phyloP scores from a whole-genome alignment of 1,284 basidiomycete species.

The Lignosus rhinocerotis region DNA sequence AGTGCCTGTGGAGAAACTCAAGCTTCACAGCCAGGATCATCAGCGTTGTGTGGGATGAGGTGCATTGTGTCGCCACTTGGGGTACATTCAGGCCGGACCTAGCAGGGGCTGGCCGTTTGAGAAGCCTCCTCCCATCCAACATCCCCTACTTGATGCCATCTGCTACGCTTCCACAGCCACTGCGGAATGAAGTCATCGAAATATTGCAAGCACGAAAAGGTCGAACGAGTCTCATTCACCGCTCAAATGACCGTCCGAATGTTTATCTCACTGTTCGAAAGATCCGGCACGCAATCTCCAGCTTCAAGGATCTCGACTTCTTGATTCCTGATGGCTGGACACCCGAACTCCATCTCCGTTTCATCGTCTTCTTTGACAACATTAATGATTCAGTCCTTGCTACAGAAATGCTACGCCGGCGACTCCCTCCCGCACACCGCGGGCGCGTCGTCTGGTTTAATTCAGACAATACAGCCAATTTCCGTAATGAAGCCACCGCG shows the following conservation, averaged over 20 bases:
- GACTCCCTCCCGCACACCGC: constrained; percentile 19
- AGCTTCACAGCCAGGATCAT: too few relatives aligned
- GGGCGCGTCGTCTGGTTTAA: constrained; percentile 35
- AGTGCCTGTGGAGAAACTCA: too few relatives aligned
- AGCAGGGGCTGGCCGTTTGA: constrained; percentile 26
- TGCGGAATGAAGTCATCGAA: constrained; percentile 30
- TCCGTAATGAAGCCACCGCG: constrained; percentile 21
- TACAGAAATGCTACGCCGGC: constrained; percentile 15
- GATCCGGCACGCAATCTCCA: constrained; percentile 26
- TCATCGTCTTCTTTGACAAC: constrained; percentile 35
- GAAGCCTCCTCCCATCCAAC: constrained; percentile 28
- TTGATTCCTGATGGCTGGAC: constrained; percentile 26
- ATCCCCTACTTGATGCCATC: constrained; percentile 36
- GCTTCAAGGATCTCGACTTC: constrained; percentile 35
- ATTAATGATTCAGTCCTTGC: constrained; percentile 30
- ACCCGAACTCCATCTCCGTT: constrained; percentile 21
- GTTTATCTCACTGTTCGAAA: constrained; percentile 31
- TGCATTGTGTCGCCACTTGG: constrained; percentile 38
- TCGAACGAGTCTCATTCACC: constrained; percentile 5
- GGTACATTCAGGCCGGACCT: constrained; percentile 35
- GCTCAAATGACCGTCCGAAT: constrained; percentile 38
- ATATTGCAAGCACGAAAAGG: constrained; percentile 13
- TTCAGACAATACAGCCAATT: constrained; percentile 29
- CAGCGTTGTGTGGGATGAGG: constrained; percentile 37
- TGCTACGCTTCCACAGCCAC: constrained; percentile 33